A percentile compares a stretch with the other conserved stretches of the same genome.
Evolutionary conservation across 202 grass and related monocot genomes (phyloP).

Genomic region (Panicum virgatum): DNA sequence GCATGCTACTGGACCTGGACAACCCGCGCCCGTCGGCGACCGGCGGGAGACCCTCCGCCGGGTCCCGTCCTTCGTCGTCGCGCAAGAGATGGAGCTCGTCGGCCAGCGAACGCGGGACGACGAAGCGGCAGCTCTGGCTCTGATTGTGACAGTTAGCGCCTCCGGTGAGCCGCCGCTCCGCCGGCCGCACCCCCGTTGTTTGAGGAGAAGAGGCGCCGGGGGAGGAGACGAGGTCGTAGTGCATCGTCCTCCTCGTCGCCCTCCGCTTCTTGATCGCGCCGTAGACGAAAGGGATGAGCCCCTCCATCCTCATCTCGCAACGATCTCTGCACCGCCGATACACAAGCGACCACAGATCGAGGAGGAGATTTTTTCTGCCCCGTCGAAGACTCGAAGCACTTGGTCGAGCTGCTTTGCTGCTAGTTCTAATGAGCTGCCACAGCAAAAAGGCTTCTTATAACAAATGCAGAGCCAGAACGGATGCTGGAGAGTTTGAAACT

Average conservation of each 20-base stretch:
- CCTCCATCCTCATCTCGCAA: constrained; percentile 31
- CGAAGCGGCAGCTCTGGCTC: constrained; percentile 48
- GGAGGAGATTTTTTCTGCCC: background rate
- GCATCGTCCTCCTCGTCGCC: constrained; percentile 6
- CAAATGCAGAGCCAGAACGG: background rate
- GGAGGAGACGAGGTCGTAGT: constrained; percentile 11
- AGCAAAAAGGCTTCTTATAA: background rate
- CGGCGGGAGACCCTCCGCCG: background rate
- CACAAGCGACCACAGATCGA: background rate
- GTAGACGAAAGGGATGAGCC: constrained; percentile 48
- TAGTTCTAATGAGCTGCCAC: background rate
- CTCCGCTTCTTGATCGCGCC: constrained; percentile 45
- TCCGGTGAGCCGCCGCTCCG: background rate
- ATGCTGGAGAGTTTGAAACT: background rate
- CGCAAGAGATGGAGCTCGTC: constrained; percentile 8
- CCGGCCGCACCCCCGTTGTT: background rate
- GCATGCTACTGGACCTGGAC: constrained; percentile 40
- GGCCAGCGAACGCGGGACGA: background rate
- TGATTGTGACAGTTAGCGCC: background rate
- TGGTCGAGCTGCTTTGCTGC: background rate
- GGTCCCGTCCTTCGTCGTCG: background rate
- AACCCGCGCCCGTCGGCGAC: background rate
- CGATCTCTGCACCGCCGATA: background rate
- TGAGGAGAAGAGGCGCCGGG: background rate
- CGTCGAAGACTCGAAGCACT: background rate